Percentiles rank a stretch among this genome's conserved stretches.
These are phyloP conservation scores for Ogataea neopini DNA, from an alignment of 805 yeast species.

Conservation along the genomic window DNA sequence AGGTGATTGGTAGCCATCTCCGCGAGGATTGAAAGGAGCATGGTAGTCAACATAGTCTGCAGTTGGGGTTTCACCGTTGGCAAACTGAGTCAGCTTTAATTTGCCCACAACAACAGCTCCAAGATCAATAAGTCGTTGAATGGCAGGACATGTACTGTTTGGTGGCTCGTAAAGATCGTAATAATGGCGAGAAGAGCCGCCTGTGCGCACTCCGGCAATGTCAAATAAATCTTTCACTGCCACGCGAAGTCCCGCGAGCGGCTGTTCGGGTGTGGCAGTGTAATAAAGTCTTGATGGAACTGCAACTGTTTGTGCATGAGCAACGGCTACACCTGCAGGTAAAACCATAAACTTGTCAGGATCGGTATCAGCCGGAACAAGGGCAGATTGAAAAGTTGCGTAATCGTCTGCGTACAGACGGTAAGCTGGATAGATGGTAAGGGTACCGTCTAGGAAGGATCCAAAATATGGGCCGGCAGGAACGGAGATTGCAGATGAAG, in stretches of 20 bases:
- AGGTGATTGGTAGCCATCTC: conserved; percentile 17
- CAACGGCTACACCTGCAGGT: conserved; percentile 17
- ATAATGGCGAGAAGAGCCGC: conserved; percentile 16
- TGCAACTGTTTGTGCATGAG: conserved; percentile 16
- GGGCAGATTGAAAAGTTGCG: conserved; percentile 14
- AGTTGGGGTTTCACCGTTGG: conserved; percentile 15
- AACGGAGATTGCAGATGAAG: background rate
- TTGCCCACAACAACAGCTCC: conserved; percentile 17
- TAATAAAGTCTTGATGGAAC: conserved; percentile 15
- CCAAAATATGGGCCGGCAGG: conserved; percentile 16
- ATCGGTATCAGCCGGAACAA: conserved; percentile 14
- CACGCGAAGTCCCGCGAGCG: conserved; percentile 15
- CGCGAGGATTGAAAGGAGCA: conserved; percentile 17
- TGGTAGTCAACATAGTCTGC: conserved; percentile 18
- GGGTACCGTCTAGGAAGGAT: conserved; percentile 11
- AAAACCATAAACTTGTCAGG: conserved; percentile 9
- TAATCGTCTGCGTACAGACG: conserved; percentile 13
- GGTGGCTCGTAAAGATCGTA: conserved; percentile 13
- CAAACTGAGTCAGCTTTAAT: conserved; percentile 15
- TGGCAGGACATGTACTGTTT: conserved; percentile 12
- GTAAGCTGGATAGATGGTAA: conserved; percentile 12
- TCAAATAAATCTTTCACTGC: conserved; percentile 15
- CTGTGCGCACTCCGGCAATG: conserved; percentile 12
- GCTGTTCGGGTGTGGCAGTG: conserved; percentile 12
- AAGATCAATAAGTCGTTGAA: conserved; percentile 15